A percentile compares a stretch with the other conserved stretches of the same genome.
phyloP scores from a whole-genome alignment of 2,329 filamentous ascomycete genomes.

The Fusarium poae region DNA sequence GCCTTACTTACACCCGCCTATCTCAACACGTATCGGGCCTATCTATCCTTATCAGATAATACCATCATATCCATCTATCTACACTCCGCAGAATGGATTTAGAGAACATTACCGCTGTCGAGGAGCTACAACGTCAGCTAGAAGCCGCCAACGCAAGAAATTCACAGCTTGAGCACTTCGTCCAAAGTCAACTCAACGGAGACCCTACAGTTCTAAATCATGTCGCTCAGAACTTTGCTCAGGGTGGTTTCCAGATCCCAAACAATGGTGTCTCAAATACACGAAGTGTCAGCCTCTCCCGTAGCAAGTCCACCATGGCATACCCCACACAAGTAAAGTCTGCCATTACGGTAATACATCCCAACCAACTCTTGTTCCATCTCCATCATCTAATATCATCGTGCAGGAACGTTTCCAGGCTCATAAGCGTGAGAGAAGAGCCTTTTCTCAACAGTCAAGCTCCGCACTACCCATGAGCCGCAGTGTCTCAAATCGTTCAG shows the following conservation, averaged over 20 bases:
- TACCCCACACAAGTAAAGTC: constrained; percentile 46
- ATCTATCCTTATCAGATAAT: constrained; percentile 24
- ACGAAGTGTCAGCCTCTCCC: constrained; percentile 44
- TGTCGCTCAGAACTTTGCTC: constrained; percentile 34
- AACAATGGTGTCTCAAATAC: constrained; percentile 39
- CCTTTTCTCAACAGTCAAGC: constrained; percentile 50
- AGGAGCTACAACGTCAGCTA: constrained; percentile 49
- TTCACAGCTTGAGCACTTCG: constrained; percentile 43
- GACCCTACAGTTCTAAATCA: constrained; percentile 39
- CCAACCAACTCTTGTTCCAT: constrained; percentile 8
- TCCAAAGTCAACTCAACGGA: constrained; percentile 40
- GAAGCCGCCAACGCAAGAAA: constrained; percentile 40
- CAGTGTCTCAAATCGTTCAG: constrained; percentile 58
- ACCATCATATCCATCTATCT: constrained; percentile 2
- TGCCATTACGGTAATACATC: constrained; percentile 41
- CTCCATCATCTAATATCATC: constrained; percentile 29
- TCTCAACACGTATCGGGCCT: constrained; percentile 27
- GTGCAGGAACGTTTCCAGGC: constrained; percentile 40
- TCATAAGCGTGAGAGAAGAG: constrained; percentile 42
- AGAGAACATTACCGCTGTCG: constrained; percentile 38
- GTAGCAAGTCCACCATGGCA: constrained; percentile 50
- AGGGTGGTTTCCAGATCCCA: constrained; percentile 35
- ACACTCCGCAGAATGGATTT: constrained; percentile 43
- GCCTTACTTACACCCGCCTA: constrained; percentile 37
- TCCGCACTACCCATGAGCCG: constrained; percentile 60